phyloP scores from a whole-genome alignment of 768 basidiomycete species.

The Mycena metata region DNA sequence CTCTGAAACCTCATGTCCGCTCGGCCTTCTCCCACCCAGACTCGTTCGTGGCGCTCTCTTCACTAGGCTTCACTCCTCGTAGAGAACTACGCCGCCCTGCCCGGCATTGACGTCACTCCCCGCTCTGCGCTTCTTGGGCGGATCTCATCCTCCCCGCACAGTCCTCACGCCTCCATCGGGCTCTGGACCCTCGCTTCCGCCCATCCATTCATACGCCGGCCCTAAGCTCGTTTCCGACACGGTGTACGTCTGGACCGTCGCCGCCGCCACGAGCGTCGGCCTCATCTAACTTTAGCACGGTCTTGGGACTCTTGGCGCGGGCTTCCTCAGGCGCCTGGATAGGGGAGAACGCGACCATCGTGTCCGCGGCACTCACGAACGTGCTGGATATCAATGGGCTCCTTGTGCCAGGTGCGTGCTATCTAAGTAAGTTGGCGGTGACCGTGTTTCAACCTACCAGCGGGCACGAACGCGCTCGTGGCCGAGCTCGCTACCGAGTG shows the following conservation, averaged over 20 bases:
- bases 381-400: no score
- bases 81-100: slow-evolving; percentile 42
- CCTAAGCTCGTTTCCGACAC: slow-evolving; percentile 42
- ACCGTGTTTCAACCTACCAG: no score
- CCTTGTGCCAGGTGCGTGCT: no score
- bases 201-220: slow-evolving; percentile 43
- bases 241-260: slow-evolving; percentile 41
- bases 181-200: slow-evolving; percentile 33
- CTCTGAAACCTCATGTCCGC: no score
- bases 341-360: slow-evolving; percentile 34
- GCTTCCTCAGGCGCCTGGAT: slow-evolving; percentile 37
- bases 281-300: slow-evolving; percentile 44
- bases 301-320: slow-evolving; percentile 38
- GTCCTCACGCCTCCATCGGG: slow-evolving; percentile 28
- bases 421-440: no score
- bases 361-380: slow-evolving; percentile 35
- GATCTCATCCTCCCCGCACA: no score
- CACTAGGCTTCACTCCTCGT: slow-evolving; percentile 43
- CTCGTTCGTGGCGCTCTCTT: slow-evolving; percentile 10
- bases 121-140: slow-evolving; percentile 45
- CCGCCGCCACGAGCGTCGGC: slow-evolving; percentile 40
- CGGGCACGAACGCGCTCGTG: no score
- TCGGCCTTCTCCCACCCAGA: no score
- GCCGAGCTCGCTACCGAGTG: no score
- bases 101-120: slow-evolving; percentile 44